A percentile compares a stretch with the other conserved stretches of the same genome.
phyloP scores from a whole-genome alignment of 2,329 filamentous ascomycete species.

The Colletotrichum tropicale region DNA sequence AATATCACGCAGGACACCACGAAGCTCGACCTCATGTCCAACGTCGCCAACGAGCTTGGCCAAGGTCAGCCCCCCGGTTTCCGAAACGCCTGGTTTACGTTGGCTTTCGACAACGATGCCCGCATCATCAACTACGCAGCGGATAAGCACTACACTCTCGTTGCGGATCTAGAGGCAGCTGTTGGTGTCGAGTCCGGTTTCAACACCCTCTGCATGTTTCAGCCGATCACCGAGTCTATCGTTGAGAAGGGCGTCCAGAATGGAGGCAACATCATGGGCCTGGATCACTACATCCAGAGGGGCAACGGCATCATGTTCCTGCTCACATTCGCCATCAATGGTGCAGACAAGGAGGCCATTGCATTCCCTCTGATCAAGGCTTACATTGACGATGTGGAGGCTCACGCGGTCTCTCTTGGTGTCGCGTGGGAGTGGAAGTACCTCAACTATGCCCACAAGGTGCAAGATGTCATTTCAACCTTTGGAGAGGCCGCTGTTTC shows the following conservation, averaged over 20 bases:
- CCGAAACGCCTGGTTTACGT: slow-evolving; percentile 40
- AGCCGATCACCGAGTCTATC: slow-evolving; percentile 35
- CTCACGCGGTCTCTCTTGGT: slow-evolving; percentile 26
- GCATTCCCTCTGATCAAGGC: slow-evolving; percentile 38
- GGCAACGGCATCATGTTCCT: slow-evolving; percentile 37
- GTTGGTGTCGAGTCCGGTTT: slow-evolving; percentile 26
- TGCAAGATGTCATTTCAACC: slow-evolving; percentile 39
- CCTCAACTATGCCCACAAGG: slow-evolving; percentile 47
- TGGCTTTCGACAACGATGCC: slow-evolving; percentile 38
- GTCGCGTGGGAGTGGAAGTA: slow-evolving; percentile 37
- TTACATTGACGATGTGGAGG: slow-evolving; percentile 35
- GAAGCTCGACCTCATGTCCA: slow-evolving; percentile 30
- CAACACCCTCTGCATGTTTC: slow-evolving; percentile 34
- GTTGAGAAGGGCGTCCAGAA: slow-evolving; percentile 31
- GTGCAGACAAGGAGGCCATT: slow-evolving; percentile 34
- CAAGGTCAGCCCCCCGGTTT: slow-evolving; percentile 31
- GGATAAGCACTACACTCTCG: slow-evolving; percentile 33
- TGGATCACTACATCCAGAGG: slow-evolving; percentile 30
- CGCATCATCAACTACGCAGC: slow-evolving; percentile 36
- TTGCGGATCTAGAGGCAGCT: slow-evolving; percentile 27
- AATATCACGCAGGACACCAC: slow-evolving; percentile 28
- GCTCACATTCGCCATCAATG: slow-evolving; percentile 31
- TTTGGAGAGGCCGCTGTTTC: slow-evolving; percentile 42
- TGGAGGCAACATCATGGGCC: slow-evolving; percentile 37
- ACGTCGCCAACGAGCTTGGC: slow-evolving; percentile 33